Evolutionary conservation across 169 alveolate species (phyloP).

Genomic region (Plasmodium ovale): DNA sequence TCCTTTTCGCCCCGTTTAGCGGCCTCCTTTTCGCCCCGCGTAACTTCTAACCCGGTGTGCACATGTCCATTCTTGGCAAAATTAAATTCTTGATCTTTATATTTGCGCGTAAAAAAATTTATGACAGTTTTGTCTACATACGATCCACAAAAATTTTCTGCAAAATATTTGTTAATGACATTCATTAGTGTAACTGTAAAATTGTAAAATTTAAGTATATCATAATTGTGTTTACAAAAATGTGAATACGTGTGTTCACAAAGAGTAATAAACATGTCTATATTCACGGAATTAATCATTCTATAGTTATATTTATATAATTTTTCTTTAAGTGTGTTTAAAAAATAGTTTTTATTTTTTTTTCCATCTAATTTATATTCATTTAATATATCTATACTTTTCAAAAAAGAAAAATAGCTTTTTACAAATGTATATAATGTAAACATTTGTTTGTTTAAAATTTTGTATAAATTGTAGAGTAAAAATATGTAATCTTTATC

Average conservation of each 20-base stretch:
- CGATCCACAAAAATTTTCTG: constrained; percentile 2
- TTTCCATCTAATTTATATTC: background rate
- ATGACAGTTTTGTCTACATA: background rate
- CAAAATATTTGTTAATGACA: constrained; percentile 21
- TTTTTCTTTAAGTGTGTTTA: background rate
- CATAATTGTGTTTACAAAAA: constrained; percentile 26
- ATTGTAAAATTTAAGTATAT: constrained; percentile 2
- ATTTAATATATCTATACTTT: background rate
- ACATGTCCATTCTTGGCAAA: no score
- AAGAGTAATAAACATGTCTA: constrained; percentile 17
- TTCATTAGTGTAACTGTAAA: constrained; percentile 36
- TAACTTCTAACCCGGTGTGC: no score
- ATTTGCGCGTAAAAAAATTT: background rate
- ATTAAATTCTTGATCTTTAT: no score
- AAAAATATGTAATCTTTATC: constrained; percentile 51
- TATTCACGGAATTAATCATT: background rate
- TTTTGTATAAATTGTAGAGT: background rate
- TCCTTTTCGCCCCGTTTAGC: no score
- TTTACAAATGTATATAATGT: constrained; percentile 14
- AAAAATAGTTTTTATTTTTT: background rate
- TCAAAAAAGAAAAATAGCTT: constrained; percentile 9
- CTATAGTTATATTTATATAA: no score
- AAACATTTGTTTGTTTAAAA: constrained; percentile 19
- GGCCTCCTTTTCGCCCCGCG: no score
- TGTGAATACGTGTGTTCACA: constrained; percentile 4